A percentile compares a stretch with the other conserved stretches of the same genome.
phyloP scores from a whole-genome alignment of 75 land plant genomes.

The Cupressus sempervirens region DNA sequence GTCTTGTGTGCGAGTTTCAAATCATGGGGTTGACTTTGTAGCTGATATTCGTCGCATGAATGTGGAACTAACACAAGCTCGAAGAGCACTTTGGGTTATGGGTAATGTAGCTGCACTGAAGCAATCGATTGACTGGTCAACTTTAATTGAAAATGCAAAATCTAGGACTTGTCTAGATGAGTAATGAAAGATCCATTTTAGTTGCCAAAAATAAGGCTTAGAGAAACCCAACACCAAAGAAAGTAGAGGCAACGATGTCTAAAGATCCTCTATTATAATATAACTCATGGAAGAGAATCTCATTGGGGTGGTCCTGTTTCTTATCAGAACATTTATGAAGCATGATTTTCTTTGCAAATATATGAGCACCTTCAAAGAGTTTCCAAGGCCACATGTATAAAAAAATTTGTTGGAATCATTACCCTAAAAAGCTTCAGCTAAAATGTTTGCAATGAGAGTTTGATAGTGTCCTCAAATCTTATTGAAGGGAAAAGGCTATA shows the following conservation, averaged over 20 bases:
- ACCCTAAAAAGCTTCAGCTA: constrained; percentile 94
- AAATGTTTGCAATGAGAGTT: constrained; percentile 89
- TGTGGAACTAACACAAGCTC: no score
- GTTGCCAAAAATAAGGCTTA: constrained; percentile 41
- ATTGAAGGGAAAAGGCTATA: constrained; percentile 80
- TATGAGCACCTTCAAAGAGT: constrained; percentile 87
- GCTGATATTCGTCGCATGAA: no score
- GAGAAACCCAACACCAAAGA: constrained; percentile 30
- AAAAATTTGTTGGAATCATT: constrained; percentile 87
- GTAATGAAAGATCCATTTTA: constrained; percentile 36
- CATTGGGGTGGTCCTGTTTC: no score
- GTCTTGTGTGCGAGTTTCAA: no score
- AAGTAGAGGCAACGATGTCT: no score
- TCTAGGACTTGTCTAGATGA: constrained; percentile 29
- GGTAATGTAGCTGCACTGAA: no score
- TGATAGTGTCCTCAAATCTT: constrained; percentile 61
- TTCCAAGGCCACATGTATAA: constrained; percentile 42
- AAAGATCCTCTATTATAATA: no score
- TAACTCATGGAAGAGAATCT: no score
- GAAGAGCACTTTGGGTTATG: no score
- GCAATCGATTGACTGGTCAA: constrained; percentile 96
- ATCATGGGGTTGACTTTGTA: no score
- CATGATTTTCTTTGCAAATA: constrained; percentile 64
- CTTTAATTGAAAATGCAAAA: constrained; percentile 80
- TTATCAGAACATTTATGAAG: no score